phyloP scores from a whole-genome alignment of 495 filamentous ascomycete genomes.

The Aspergillus saccharolyticus region DNA sequence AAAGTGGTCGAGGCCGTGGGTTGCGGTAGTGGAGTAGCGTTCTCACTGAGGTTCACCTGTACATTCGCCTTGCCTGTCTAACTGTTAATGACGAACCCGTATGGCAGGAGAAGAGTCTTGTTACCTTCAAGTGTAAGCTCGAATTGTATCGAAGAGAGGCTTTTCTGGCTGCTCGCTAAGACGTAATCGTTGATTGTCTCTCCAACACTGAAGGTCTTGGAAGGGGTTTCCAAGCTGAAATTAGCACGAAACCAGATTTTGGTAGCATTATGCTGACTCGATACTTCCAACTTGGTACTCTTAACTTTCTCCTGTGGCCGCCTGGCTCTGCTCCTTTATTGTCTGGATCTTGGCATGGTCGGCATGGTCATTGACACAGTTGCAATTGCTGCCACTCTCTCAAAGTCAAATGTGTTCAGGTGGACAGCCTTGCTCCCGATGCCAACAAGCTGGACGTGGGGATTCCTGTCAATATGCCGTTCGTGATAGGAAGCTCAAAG shows the following conservation, averaged over 20 bases:
- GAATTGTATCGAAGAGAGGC: not conserved
- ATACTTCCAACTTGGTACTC: too few species aligned
- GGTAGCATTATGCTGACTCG: not conserved
- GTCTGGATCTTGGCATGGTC: too few species aligned
- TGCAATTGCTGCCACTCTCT: slow-evolving; percentile 33
- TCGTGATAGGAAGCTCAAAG: slow-evolving; percentile 31
- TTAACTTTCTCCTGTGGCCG: too few species aligned
- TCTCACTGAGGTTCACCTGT: slow-evolving; percentile 4
- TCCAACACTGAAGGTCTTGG: not conserved
- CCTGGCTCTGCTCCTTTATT: too few species aligned
- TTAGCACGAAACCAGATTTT: not conserved
- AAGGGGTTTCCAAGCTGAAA: not conserved
- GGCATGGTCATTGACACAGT: slow-evolving; percentile 10
- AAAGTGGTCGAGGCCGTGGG: slow-evolving; percentile 3
- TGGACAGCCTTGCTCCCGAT: slow-evolving; percentile 29
- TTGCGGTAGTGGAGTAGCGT: slow-evolving; percentile 5
- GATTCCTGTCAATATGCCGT: slow-evolving; percentile 30
- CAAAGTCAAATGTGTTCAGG: slow-evolving; percentile 39
- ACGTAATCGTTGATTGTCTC: slow-evolving; percentile 6
- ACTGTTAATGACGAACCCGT: not conserved
- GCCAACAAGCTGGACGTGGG: slow-evolving; percentile 20
- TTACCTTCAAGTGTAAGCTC: slow-evolving; percentile 8
- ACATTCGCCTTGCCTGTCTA: slow-evolving; percentile 4
- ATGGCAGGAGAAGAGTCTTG: not conserved
- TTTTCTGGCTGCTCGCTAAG: not conserved